Evolutionary conservation across 1,139 yeast species (phyloP).

Genomic region (Scheffersomyces lignicola): DNA sequence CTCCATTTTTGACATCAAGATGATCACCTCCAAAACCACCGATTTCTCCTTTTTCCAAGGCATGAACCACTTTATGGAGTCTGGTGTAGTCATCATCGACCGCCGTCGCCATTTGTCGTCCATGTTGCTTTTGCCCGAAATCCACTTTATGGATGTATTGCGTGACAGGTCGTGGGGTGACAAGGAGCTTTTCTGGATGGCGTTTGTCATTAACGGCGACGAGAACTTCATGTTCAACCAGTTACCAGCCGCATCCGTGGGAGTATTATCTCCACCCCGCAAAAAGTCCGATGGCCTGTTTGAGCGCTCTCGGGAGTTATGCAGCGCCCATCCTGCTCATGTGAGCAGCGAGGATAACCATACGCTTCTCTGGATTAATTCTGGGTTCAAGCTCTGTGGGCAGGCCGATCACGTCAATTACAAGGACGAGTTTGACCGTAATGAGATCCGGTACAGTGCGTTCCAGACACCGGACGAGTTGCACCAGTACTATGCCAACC

Average conservation of each 20-base stretch:
- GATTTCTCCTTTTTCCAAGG: slow-evolving; percentile 28
- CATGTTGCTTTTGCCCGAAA: slow-evolving; percentile 27
- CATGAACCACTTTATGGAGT: slow-evolving; percentile 32
- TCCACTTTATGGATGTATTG: slow-evolving; percentile 27
- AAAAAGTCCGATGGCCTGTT: slow-evolving; percentile 22
- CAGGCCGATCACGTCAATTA: slow-evolving; percentile 24
- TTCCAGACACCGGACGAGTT: slow-evolving; percentile 20
- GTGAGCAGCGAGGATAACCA: slow-evolving; percentile 30
- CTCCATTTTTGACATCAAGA: slow-evolving; percentile 32
- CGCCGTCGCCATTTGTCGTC: slow-evolving; percentile 29
- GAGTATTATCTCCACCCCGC: slow-evolving; percentile 23
- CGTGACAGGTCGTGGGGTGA: slow-evolving; percentile 30
- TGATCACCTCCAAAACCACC: slow-evolving; percentile 23
- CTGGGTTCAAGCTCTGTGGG: slow-evolving; percentile 35
- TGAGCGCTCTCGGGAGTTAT: slow-evolving; percentile 30
- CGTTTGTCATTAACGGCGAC: slow-evolving; percentile 33
- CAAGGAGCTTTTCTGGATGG: slow-evolving; percentile 37
- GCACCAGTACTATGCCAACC: slow-evolving; percentile 23
- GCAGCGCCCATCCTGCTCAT: slow-evolving; percentile 50
- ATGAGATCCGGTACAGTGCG: slow-evolving; percentile 10
- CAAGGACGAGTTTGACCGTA: slow-evolving; percentile 23
- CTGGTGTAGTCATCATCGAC: slow-evolving; percentile 31
- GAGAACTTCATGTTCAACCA: slow-evolving; percentile 31
- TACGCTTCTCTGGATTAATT: slow-evolving; percentile 33
- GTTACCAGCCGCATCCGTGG: slow-evolving; percentile 30